Base-by-base conservation (phyloP, 2,329 filamentous ascomycete species). In the Pleurostoma richardsiae region DNA sequence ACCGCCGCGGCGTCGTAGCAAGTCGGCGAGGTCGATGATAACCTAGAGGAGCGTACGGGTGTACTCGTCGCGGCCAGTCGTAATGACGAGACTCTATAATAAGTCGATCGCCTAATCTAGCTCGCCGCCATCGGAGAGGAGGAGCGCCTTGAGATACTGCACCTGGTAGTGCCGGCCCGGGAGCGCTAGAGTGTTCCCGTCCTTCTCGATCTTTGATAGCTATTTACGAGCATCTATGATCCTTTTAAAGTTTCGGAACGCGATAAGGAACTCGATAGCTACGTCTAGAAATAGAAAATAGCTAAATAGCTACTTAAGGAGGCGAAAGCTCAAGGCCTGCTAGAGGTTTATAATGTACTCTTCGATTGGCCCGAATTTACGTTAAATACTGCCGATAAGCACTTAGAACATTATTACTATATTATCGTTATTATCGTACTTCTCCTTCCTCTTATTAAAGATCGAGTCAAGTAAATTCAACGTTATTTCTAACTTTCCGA, bases 41-140 rank as follows among this genome's bases (percentile, higher is more conserved):
- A 48, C 39, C 46, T 42, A 48, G 10, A 48, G 30, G 11, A 48
- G 29, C 4, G 42, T 30, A 5, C 46, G 19, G 29, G 44, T 44
- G 39, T 48, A 48, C 29, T 39, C 10, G 29, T 8, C 42, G n/a
- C 46, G 33, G 10, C 41, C 42, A 11, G 42, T 36, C 4, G 11
- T 7, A 27, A 48, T 48, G 36, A 44, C 31, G 31, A 36, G 7
- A 8, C 31, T n/a, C n/a, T 49, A 43, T 4, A 49, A 29, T 10
- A 46, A 29, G 10, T 27, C 36, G 10, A 42, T 45, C 8, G 47
- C 47, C 10, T 39, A 28, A 19, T 49, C 33, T n/a, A 29, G 4
- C 10, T 43, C 8, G n/a, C 42, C 47, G 7, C 31, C 19, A 31
- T 49, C 47, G 28, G 39, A 42, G 33, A 39, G 40, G 40, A 49